Base-by-base conservation (phyloP, 139 green algal genomes). In the Closterium sp. region DNA sequence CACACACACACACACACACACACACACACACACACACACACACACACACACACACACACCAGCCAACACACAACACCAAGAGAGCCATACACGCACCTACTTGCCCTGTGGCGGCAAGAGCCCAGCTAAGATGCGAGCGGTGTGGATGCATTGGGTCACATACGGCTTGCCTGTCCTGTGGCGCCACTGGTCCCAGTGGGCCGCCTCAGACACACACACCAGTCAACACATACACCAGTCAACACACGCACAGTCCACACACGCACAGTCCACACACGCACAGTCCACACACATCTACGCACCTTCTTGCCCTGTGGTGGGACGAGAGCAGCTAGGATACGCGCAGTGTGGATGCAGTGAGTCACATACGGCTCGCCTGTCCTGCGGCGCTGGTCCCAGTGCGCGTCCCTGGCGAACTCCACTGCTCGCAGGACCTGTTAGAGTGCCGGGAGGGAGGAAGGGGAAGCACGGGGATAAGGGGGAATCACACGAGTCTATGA, bases 271-370 rank as follows among this genome's bases (percentile, higher is more conserved):
- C 55, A 76, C 55, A 1, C 38, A 66, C 38, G 5, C 55, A 76
- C 16, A 76, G 16, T n/a, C 55, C 55, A 76, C 2, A 76, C 4
- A 10, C 38, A 66, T 12, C 2, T 19, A 76, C 55, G 16, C 81
- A 94, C 91, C 43, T 84, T 76, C 25, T 93, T 43, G 28, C 91
- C 91, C 30, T 91, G 21, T 2, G 91, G 19, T 1, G 94, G 94
- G 10, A 95, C 84, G 4, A 93, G 69, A 32, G 94, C 92, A 33
- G 94, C 98, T 85, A 99, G 94, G 36, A 99, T 99, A 34, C 96
- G 93, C 34, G 97, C 98, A 2, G 98, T 97, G 88, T 98, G 96
- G 0, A 99, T 95, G 96, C 97, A 99, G 94, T 99, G 98, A 1
- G 90, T 94, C 0, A 99, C 95, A 90, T 99, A 99, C 0, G 97